phyloP scores from a whole-genome alignment of 2,329 filamentous ascomycete genomes.

The Cryphonectria japonica region DNA sequence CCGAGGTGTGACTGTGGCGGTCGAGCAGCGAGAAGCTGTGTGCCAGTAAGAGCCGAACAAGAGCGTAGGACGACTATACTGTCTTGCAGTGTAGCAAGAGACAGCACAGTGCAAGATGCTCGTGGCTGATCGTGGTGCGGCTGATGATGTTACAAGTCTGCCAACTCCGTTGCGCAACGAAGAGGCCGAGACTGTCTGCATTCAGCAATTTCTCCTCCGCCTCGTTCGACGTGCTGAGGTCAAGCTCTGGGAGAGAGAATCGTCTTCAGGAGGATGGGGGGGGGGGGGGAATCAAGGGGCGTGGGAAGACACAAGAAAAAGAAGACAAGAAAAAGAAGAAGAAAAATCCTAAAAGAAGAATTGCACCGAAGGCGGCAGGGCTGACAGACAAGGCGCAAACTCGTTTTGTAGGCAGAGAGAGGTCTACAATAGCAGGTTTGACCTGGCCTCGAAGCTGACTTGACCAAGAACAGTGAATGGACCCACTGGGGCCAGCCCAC shows the following conservation, averaged over 20 bases:
- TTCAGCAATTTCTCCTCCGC: conserved; percentile 25
- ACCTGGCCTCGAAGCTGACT: not conserved
- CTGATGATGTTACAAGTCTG: conserved; percentile 12
- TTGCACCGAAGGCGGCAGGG: not conserved
- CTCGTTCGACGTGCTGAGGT: conserved; percentile 14
- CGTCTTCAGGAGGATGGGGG: not conserved
- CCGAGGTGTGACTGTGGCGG: conserved; percentile 15
- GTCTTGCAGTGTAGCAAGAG: conserved; percentile 14
- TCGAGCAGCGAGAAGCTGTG: conserved; percentile 9
- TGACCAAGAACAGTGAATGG: conserved; percentile 2
- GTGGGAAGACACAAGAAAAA: not conserved
- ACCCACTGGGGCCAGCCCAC: not conserved
- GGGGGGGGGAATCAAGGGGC: not conserved
- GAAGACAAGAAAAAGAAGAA: not conserved
- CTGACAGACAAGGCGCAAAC: conserved; percentile 10
- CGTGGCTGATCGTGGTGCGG: conserved; percentile 3
- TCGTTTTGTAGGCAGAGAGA: conserved; percentile 1
- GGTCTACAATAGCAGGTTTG: not conserved
- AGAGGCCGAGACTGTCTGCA: conserved; percentile 27
- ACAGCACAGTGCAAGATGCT: not conserved
- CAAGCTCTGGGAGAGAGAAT: not conserved
- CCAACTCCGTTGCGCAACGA: conserved; percentile 28
- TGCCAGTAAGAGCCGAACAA: not conserved
- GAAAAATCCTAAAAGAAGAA: not conserved
- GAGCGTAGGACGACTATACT: conserved; percentile 6